Base-by-base conservation (phyloP, 768 basidiomycete genomes). In the Auricularia auricula-judae region DNA sequence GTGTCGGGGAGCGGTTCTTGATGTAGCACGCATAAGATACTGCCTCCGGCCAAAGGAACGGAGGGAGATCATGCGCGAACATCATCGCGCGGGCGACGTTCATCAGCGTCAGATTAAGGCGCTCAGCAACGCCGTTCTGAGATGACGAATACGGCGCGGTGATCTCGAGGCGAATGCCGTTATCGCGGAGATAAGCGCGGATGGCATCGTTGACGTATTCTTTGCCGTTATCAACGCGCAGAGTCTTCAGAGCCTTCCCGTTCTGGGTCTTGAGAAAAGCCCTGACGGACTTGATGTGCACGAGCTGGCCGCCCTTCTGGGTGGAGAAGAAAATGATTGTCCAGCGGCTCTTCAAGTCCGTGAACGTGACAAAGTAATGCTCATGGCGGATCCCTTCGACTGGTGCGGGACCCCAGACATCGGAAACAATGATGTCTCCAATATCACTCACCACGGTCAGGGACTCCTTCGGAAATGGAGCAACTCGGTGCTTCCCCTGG, bases 141-240 rank as follows among this genome's bases (percentile, higher is more conserved):
- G 72, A 72, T 16, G 75, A 78, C 7, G 75, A 78, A 65, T 79
- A 69, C 0, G 75, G 71, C 0, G 74, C 73, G 0, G 74, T 75
- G 62, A 63, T 69, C 29, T 71, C 58, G 8, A 69, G 66, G 0
- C 51, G 14, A 0, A 64, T 69, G 3, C 74, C 71, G 1, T 65
- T 43, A 0, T 51, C 36, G 8, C 58, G 61, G 18, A 69, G 65
- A 69, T 68, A 74, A 1, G 36, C 63, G 0, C 61, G 33, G 61
- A 72, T 62, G 36, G 62, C 23, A 1, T 36, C 4, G 23, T 63
- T 60, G 35, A 69, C 65, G 3, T 74, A 66, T 63, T 75, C 72
- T 3, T 66, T 62, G 0, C 74, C 70, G 35, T 71, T 68, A 64
- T 74, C 70, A 1, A 70, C 67, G 0, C 66, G 62, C 33, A 68